Evolutionary conservation across 805 yeast species (phyloP).

Genomic region (Candida dendrica): DNA sequence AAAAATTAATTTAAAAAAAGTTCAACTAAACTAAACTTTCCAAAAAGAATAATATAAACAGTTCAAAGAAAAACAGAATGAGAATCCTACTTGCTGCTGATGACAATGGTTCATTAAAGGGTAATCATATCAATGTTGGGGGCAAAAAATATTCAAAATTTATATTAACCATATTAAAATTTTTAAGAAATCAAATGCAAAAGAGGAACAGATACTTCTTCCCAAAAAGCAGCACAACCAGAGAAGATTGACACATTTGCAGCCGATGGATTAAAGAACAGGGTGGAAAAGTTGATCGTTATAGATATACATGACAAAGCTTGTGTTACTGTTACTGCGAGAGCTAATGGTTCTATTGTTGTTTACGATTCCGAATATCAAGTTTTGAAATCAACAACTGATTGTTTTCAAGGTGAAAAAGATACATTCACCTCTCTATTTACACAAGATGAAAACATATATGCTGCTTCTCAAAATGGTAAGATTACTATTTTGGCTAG

Average conservation of each 20-base stretch:
- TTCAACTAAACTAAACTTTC: background rate
- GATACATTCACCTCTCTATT: constrained; percentile 35
- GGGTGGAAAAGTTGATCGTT: constrained; percentile 31
- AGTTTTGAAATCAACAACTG: constrained; percentile 11
- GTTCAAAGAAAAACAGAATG: constrained; percentile 32
- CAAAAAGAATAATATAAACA: too few species aligned
- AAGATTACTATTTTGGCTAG: constrained; percentile 22
- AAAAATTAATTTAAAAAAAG: too few species aligned
- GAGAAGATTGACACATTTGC: constrained; percentile 39
- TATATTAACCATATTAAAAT: too few species aligned
- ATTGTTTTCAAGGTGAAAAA: constrained; percentile 8
- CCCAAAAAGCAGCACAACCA: constrained; percentile 60
- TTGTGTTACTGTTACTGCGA: constrained; percentile 31
- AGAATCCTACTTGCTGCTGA: constrained; percentile 56
- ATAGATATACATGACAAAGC: constrained; percentile 24
- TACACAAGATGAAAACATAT: constrained; percentile 18
- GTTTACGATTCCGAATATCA: constrained; percentile 28
- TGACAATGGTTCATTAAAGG: constrained; percentile 58
- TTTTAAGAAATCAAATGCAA: constrained; percentile 45
- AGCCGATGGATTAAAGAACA: constrained; percentile 30
- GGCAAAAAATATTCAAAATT: too few species aligned
- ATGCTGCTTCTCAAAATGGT: constrained; percentile 30
- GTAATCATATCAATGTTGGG: too few species aligned
- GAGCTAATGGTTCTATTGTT: constrained; percentile 37
- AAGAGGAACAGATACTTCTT: constrained; percentile 75